Conservation (phyloP, 805 yeast genomes). For the Candida sanyiensis region DNA sequence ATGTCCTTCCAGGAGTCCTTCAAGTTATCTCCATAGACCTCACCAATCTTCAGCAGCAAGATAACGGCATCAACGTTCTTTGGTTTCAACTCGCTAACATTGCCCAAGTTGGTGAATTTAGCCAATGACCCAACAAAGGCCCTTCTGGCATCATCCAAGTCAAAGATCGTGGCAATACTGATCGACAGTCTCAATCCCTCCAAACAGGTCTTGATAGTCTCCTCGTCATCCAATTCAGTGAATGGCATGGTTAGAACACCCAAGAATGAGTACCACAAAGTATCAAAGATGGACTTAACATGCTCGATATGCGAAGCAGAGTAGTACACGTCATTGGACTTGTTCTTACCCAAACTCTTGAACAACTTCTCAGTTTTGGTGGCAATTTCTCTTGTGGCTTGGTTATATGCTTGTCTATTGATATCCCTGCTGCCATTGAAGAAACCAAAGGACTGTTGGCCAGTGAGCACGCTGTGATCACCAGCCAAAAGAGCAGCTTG, state of each 20-base stretch:
- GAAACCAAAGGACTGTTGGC: conserved; percentile 40
- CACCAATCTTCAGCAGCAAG: conserved; percentile 68
- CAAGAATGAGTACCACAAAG: conserved; percentile 92
- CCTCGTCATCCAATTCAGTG: conserved; percentile 77
- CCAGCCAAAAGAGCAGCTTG: conserved; percentile 83
- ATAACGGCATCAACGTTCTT: conserved; percentile 81
- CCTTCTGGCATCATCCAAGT: conserved; percentile 74
- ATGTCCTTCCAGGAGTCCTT: conserved; percentile 80
- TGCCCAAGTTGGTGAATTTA: conserved; percentile 77
- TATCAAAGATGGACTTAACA: conserved; percentile 88
- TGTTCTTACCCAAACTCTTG: conserved; percentile 51
- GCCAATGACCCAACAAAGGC: conserved; percentile 88
- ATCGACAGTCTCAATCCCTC: conserved; percentile 85
- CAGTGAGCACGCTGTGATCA: conserved; percentile 32
- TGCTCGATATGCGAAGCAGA: conserved; percentile 85
- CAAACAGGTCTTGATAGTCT: conserved; percentile 60
- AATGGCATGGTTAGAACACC: conserved; percentile 94
- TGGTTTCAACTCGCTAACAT: conserved; percentile 65
- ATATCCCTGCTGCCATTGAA: conserved; percentile 63
- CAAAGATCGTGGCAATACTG: conserved; percentile 78
- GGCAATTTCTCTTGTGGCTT: conserved; percentile 89
- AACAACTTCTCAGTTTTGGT: conserved; percentile 83
- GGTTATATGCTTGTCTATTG: conserved; percentile 78
- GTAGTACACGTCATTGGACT: conserved; percentile 50
- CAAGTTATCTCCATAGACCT: conserved; percentile 70